Evolutionary conservation across 2,329 filamentous ascomycete genomes (phyloP).

Genomic region (Septoria petroselini): DNA sequence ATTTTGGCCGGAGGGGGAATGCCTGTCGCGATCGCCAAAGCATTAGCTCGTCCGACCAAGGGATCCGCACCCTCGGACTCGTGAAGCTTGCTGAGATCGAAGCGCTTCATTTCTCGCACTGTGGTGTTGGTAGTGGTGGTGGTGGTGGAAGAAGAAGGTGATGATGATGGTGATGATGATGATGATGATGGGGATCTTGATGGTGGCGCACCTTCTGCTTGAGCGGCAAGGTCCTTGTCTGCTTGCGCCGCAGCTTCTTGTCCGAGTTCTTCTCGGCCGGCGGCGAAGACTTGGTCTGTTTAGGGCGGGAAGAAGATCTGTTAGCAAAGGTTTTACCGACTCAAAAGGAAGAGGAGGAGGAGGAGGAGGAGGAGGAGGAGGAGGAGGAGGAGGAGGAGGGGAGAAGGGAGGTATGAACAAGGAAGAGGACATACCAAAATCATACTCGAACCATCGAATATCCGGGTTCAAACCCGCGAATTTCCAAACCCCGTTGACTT

Average conservation of each 20-base stretch:
- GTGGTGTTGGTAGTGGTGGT: neutral
- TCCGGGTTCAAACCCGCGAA: slow-evolving; percentile 55
- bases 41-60: slow-evolving; percentile 24
- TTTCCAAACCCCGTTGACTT: slow-evolving; percentile 58
- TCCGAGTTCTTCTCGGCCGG: slow-evolving; percentile 46
- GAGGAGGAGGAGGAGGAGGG: neutral
- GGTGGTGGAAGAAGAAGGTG: neutral
- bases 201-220: slow-evolving; percentile 16
- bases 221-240: slow-evolving; percentile 11
- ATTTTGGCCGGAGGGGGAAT: slow-evolving; percentile 19
- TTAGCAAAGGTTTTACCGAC: neutral
- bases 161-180: neutral
- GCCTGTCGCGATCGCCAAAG: slow-evolving; percentile 24
- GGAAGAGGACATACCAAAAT: slow-evolving; percentile 42
- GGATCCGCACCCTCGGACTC: slow-evolving; percentile 15
- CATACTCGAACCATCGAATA: slow-evolving; percentile 55
- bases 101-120: slow-evolving; percentile 3
- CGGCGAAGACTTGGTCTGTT: slow-evolving; percentile 50
- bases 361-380: neutral
- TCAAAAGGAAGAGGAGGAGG: no score
- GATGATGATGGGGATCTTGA: neutral
- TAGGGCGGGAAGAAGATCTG: neutral
- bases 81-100: slow-evolving; percentile 17
- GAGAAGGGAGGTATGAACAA: neutral
- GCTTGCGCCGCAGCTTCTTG: slow-evolving; percentile 28